Evolutionary conservation across 2,329 filamentous ascomycete species (phyloP).

Genomic region (Cucurbitaria berberidis): DNA sequence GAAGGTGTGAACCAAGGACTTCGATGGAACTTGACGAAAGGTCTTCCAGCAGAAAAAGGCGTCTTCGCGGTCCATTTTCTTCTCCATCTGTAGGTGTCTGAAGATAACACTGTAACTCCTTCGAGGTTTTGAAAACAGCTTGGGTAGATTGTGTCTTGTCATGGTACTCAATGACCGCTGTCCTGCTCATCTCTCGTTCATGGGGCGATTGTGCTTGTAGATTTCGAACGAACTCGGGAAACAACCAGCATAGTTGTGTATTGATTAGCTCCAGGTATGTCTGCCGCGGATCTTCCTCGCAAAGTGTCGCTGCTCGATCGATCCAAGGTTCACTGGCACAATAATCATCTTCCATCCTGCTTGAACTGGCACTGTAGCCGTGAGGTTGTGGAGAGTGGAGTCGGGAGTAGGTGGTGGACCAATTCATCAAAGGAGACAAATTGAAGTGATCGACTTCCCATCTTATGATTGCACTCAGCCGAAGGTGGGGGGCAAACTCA

Average conservation of each 20-base stretch:
- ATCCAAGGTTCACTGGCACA: background rate
- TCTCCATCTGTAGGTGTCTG: background rate
- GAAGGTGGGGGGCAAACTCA: background rate
- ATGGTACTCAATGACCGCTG: constrained; percentile 2
- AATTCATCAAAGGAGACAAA: background rate
- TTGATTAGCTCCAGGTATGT: constrained; percentile 2
- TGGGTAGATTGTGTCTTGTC: background rate
- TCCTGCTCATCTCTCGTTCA: constrained; percentile 5
- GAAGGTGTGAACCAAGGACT: constrained; percentile 11
- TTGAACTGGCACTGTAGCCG: background rate
- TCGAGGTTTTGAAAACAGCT: background rate
- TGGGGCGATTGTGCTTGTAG: background rate
- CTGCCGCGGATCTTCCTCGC: constrained; percentile 5
- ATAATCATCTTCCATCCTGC: background rate
- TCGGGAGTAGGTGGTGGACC: background rate
- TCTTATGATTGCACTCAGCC: background rate
- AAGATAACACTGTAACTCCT: background rate
- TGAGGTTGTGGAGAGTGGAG: background rate
- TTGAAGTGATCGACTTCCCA: background rate
- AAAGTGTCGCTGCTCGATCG: constrained; percentile 3
- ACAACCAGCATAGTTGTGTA: background rate
- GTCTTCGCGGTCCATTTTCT: background rate
- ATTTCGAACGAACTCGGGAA: constrained; percentile 5
- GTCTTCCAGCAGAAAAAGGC: constrained; percentile 15
- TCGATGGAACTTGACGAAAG: constrained; percentile 9